phyloP scores from a whole-genome alignment of 495 filamentous ascomycete species.

The Podospora bellae-mahoneyi region DNA sequence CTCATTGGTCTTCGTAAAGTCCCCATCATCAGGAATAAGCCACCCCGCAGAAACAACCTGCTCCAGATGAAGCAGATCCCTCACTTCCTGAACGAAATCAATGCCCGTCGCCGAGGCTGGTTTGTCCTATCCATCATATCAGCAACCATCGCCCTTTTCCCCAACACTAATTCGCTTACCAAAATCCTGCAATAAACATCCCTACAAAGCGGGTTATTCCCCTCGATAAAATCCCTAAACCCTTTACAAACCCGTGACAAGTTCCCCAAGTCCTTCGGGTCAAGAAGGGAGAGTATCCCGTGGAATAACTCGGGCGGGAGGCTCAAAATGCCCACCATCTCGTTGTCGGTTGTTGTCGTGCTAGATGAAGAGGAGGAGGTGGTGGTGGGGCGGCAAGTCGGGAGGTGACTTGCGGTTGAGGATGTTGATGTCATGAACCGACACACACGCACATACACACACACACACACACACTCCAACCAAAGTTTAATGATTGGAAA shows the following conservation, averaged over 20 bases:
- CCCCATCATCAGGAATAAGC: background rate
- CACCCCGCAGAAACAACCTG: background rate
- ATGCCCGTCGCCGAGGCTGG: constrained; percentile 47
- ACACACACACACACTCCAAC: no score
- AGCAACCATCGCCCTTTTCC: background rate
- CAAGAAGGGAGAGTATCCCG: constrained; percentile 51
- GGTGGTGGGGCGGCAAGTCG: no score
- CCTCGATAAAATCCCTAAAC: constrained; percentile 47
- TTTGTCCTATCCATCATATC: background rate
- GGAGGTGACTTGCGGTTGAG: background rate
- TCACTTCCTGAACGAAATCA: constrained; percentile 31
- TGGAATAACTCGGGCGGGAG: constrained; percentile 58
- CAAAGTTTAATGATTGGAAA: no score
- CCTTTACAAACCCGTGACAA: constrained; percentile 46
- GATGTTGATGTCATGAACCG: background rate
- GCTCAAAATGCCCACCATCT: constrained; percentile 24
- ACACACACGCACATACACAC: background rate
- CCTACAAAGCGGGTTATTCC: constrained; percentile 52
- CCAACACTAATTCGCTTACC: constrained; percentile 22
- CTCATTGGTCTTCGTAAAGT: background rate
- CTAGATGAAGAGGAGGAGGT: background rate
- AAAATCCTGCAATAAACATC: constrained; percentile 49
- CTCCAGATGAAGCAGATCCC: constrained; percentile 44
- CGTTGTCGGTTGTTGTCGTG: background rate
- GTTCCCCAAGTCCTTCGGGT: constrained; percentile 50